A percentile compares a stretch with the other conserved stretches of the same genome.
Evolutionary conservation across 352 stramenopile genomes (phyloP).

Genomic region (Poterioochromonas sp.): DNA sequence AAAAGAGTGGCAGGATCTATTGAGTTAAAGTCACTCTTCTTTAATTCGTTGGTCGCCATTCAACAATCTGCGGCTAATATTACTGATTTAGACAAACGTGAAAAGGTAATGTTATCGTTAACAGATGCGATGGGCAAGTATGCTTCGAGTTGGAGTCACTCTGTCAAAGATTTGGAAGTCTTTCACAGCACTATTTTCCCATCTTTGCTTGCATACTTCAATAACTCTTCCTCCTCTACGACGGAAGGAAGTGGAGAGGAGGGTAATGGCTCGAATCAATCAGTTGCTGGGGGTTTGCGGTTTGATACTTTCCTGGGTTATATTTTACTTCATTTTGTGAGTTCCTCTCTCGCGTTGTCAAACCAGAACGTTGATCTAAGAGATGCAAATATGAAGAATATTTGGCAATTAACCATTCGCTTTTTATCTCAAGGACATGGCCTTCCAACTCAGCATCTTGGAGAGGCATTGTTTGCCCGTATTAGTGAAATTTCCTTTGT

Average conservation of each 20-base stretch:
- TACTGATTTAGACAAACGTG: conserved; percentile 16
- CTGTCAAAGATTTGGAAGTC: not conserved
- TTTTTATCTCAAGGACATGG: no score
- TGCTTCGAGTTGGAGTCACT: not conserved
- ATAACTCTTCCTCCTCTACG: not conserved
- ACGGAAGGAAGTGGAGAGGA: not conserved
- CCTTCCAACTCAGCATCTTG: conserved; percentile 13
- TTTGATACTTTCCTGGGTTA: not conserved
- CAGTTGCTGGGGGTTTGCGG: not conserved
- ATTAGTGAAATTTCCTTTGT: not conserved
- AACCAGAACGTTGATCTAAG: no score
- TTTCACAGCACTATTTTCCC: not conserved
- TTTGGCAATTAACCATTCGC: no score
- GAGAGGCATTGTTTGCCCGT: not conserved
- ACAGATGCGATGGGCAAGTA: conserved; percentile 4
- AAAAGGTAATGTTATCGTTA: not conserved
- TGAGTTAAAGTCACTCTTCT: not conserved
- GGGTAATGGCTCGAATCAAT: not conserved
- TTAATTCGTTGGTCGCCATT: not conserved
- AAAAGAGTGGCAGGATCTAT: not conserved
- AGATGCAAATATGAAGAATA: no score
- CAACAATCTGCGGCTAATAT: not conserved
- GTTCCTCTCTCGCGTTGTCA: no score
- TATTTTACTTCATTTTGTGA: conserved; percentile 9
- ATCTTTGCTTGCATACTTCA: not conserved